Evolutionary conservation across 2,329 filamentous ascomycete species (phyloP).

Genomic region (Neodidymelliopsis sp.): DNA sequence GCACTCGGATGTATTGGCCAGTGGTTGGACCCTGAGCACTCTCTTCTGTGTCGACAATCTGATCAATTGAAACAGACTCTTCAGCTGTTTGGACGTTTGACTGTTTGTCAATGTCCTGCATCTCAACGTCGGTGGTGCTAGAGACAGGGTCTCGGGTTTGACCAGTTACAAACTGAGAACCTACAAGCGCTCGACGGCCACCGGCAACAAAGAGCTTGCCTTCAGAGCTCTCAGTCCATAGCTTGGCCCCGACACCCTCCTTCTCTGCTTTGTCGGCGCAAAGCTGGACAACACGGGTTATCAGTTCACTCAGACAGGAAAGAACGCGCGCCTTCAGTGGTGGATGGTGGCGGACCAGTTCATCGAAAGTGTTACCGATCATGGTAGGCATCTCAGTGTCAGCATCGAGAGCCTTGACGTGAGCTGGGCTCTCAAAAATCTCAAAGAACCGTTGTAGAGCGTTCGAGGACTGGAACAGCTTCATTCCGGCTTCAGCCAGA

Average conservation of each 20-base stretch:
- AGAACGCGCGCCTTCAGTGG: constrained; percentile 80
- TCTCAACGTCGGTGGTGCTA: constrained; percentile 62
- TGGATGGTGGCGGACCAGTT: constrained; percentile 93
- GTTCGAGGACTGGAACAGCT: constrained; percentile 81
- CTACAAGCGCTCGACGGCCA: constrained; percentile 54
- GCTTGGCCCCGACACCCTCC: constrained; percentile 78
- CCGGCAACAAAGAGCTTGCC: constrained; percentile 68
- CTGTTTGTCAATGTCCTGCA: constrained; percentile 61
- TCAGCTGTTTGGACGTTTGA: constrained; percentile 6
- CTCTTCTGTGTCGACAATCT: constrained; percentile 58
- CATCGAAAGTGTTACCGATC: constrained; percentile 87
- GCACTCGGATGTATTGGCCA: constrained; percentile 76
- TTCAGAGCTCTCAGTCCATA: constrained; percentile 69
- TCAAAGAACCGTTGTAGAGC: constrained; percentile 90
- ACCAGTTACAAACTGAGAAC: constrained; percentile 50
- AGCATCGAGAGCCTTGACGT: constrained; percentile 82
- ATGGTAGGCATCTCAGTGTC: constrained; percentile 76
- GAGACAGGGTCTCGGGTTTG: constrained; percentile 22
- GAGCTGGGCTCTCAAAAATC: constrained; percentile 92
- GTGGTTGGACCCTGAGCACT: constrained; percentile 59
- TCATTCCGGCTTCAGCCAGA: constrained; percentile 85
- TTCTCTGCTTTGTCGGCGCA: constrained; percentile 73
- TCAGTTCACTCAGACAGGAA: constrained; percentile 87
- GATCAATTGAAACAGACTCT: constrained; percentile 44
- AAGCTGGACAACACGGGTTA: constrained; percentile 78